Evolutionary conservation across 306 rosid genomes (phyloP).

Genomic region (Dicorynia guianensis): DNA sequence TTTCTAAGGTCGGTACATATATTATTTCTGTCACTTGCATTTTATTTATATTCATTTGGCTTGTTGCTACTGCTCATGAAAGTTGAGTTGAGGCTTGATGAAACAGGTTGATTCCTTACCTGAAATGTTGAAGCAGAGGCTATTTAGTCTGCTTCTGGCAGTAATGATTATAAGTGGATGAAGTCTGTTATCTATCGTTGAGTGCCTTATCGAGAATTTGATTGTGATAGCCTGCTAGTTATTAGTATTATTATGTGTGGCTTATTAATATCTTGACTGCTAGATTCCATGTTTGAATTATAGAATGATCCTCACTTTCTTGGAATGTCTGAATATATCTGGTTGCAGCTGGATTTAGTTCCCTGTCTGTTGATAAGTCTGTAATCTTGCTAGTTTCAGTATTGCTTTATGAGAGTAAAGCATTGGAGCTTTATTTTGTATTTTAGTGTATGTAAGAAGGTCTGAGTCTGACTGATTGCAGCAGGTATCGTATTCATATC

Average conservation of each 20-base stretch:
- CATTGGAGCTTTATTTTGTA: neutral
- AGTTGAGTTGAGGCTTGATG: conserved; percentile 8
- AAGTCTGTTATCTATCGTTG: conserved; percentile 7
- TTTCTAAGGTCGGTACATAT: neutral
- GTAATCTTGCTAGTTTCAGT: neutral
- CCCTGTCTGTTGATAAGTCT: neutral
- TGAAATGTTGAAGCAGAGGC: neutral
- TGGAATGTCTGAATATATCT: conserved; percentile 12
- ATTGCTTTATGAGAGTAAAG: conserved; percentile 14
- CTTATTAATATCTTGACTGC: conserved; percentile 19
- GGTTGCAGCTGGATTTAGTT: conserved; percentile 1
- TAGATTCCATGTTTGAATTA: conserved; percentile 32
- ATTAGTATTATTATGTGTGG: conserved; percentile 3
- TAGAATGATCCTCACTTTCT: neutral
- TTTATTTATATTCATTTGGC: conserved; percentile 11
- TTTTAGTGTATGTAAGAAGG: neutral
- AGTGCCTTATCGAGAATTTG: neutral
- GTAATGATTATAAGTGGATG: conserved; percentile 12
- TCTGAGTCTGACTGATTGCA: too few relatives aligned
- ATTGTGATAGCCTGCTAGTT: conserved; percentile 20
- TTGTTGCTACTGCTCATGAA: conserved; percentile 7
- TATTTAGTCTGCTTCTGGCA: neutral
- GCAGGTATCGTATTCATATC: too few relatives aligned
- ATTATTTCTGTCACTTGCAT: neutral
- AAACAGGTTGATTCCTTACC: conserved; percentile 22